phyloP scores from a whole-genome alignment of 148 eudicot genomes.

The Camellia japonica region DNA sequence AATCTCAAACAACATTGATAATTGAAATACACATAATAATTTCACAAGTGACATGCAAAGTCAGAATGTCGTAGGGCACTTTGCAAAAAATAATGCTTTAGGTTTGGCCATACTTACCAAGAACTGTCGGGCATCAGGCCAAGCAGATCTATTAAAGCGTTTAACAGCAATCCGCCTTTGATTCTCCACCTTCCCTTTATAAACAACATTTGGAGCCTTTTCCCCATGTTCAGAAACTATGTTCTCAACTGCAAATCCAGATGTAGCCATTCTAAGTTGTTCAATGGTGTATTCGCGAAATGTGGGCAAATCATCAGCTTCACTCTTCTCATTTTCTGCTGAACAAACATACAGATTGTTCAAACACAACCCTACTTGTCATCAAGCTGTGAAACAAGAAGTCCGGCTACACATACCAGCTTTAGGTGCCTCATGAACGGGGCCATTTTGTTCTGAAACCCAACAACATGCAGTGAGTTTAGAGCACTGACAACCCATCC shows the following conservation, averaged over 20 bases:
- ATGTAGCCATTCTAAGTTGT: constrained; percentile 77
- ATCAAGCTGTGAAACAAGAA: neutral
- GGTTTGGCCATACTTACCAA: constrained; percentile 44
- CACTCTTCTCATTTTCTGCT: constrained; percentile 62
- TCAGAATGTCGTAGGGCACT: neutral
- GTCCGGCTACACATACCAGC: constrained; percentile 34
- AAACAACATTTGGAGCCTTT: constrained; percentile 94
- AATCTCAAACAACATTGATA: neutral
- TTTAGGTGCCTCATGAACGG: constrained; percentile 42
- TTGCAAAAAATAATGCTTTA: neutral
- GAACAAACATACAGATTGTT: constrained; percentile 8
- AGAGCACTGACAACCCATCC: constrained; percentile 69
- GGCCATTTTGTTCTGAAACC: constrained; percentile 42
- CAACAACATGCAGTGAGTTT: constrained; percentile 57
- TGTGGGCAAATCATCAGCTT: constrained; percentile 47
- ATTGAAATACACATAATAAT: neutral
- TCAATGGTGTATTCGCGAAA: constrained; percentile 73
- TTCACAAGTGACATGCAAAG: neutral
- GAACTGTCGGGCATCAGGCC: constrained; percentile 92
- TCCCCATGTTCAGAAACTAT: constrained; percentile 98
- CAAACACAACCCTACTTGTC: neutral
- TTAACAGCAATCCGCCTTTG: constrained; percentile 84
- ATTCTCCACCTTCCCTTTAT: constrained; percentile 82
- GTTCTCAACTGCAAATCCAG: constrained; percentile 88
- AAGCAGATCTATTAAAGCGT: constrained; percentile 90